Conservation (phyloP, 2,329 filamentous ascomycete genomes). For the Aureobasidium lini region DNA sequence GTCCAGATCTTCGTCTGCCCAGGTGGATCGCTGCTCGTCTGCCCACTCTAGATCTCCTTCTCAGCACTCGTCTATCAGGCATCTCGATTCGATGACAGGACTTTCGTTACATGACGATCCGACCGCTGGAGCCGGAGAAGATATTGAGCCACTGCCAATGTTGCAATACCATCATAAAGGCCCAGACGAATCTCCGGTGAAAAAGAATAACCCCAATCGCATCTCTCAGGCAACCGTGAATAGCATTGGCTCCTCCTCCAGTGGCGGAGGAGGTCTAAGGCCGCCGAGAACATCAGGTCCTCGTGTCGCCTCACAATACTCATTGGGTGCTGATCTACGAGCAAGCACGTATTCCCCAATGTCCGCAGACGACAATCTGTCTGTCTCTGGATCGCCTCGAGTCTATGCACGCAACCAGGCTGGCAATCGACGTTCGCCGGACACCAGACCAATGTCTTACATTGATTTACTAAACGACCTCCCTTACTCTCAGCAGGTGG, state of each 20-base stretch:
- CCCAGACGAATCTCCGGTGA: slow-evolving; percentile 30
- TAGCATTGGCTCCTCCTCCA: slow-evolving; percentile 26
- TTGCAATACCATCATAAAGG: slow-evolving; percentile 45
- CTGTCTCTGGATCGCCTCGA: slow-evolving; percentile 33
- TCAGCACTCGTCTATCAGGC: slow-evolving; percentile 13
- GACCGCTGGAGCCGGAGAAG: slow-evolving; percentile 17
- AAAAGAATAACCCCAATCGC: slow-evolving; percentile 21
- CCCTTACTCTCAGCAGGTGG: slow-evolving; percentile 74
- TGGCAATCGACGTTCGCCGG: slow-evolving; percentile 48
- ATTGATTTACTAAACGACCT: slow-evolving; percentile 54
- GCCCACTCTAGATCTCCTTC: slow-evolving; percentile 11
- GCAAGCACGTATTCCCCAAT: slow-evolving; percentile 52
- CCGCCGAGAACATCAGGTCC: slow-evolving; percentile 51
- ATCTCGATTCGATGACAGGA: slow-evolving; percentile 12
- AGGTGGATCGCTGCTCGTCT: slow-evolving; percentile 7
- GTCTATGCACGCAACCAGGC: slow-evolving; percentile 43
- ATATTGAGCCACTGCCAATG: slow-evolving; percentile 28
- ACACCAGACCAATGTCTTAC: slow-evolving; percentile 52
- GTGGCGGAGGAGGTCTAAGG: slow-evolving; percentile 16
- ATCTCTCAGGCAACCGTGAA: slow-evolving; percentile 25
- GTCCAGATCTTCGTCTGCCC: slow-evolving; percentile 23
- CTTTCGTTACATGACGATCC: slow-evolving; percentile 20
- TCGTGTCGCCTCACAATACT: slow-evolving; percentile 71
- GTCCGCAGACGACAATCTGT: slow-evolving; percentile 33
- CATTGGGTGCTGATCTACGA: slow-evolving; percentile 62